phyloP scores from a whole-genome alignment of 1,284 basidiomycete species.

The Filobasidium uniguttulatum region DNA sequence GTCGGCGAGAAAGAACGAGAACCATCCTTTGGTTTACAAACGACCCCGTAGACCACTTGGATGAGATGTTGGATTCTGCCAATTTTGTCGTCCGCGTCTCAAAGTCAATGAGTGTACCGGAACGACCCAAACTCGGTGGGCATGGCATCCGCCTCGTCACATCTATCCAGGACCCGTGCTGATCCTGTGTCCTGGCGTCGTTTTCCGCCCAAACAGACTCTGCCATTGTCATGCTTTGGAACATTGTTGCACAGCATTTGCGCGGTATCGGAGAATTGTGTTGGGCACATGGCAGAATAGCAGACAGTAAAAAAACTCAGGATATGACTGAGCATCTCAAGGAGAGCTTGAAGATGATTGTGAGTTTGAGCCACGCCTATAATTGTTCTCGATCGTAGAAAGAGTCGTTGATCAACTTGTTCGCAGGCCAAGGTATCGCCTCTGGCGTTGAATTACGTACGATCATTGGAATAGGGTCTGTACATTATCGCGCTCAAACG shows the following conservation, averaged over 20 bases:
- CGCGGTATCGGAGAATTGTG: not conserved
- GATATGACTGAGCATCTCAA: not conserved
- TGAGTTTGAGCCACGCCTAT: not conserved
- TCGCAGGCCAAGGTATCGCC: not conserved
- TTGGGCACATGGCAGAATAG: not conserved
- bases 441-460: not conserved
- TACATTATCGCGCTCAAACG: too few relatives aligned
- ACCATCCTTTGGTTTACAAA: not conserved
- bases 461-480: not conserved
- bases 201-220: not conserved
- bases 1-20: not conserved
- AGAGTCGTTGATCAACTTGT: not conserved
- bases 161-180: not conserved
- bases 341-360: not conserved
- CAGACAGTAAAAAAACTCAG: not conserved
- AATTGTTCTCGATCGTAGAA: not conserved
- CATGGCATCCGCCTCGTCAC: not conserved
- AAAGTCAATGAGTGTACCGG: constrained; percentile 1
- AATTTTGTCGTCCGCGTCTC: not conserved
- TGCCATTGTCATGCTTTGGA: not conserved
- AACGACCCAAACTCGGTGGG: not conserved
- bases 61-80: not conserved
- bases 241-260: not conserved
- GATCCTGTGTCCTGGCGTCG: not conserved
- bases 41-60: not conserved